Evolutionary conservation across 78 protist species (phyloP), one percentile per base, ranked within the genome.

Genomic region (Dictyostelium purpureum): DNA sequence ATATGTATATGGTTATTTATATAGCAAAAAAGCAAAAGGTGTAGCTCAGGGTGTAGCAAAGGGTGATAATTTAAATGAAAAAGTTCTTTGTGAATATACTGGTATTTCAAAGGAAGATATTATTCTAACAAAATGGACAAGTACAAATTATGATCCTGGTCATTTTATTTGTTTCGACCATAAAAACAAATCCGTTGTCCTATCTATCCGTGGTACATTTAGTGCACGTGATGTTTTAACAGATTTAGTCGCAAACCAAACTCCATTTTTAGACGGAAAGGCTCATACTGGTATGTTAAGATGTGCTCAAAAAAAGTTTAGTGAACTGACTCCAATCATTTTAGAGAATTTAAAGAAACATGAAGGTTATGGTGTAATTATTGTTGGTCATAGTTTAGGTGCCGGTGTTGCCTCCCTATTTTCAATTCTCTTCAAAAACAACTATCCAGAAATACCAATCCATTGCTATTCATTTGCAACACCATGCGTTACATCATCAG

Each of bases 391-490:
- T 65, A 79, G 89, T 43, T 79, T 90, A 2, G 94, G 94, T 21
- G 94, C 82, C 0, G 94, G 94, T 18, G 81, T 79, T 0, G 94
- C 89, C 3, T 69, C 82, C 0, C 21, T 90, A 4, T 90, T 90
- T 38, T 52, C 94, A 14, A 59, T 90, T 2, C 31, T 90, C 0
- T 90, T 79, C 19, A 77, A 77, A 42, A 57, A 26, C 11, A 35
- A 33, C 0, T 69, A 63, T 57, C 94, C 88, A n/a, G 82, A 73
- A 1, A 42, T 81, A 3, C 94, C 94, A 26, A 75, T 90, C 4
- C 94, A 90, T n/a, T 90, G 94, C 12, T 90, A 77, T 40, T 87
- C 94, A 9, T 90, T 70, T 52, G 94, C 94, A 21, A 52, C 89
- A 66, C 94, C 94, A 2, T 79, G 94, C 21, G 89, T 90, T 0